Conservation (phyloP, 2,329 filamentous ascomycete species). For the Pestalotiopsis sp. region DNA sequence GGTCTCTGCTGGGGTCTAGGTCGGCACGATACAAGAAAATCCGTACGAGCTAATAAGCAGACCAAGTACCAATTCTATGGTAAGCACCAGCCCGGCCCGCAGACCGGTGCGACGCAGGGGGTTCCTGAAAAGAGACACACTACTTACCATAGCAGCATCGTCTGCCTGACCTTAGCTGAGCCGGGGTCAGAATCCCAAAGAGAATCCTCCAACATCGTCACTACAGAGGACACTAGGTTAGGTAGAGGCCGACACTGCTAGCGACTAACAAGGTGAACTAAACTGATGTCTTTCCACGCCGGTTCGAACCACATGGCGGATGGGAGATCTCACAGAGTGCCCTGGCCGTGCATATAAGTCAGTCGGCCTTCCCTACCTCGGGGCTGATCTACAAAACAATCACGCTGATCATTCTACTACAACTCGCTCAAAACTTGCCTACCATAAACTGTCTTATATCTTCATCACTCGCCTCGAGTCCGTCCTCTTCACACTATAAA, state of each 20-base stretch:
- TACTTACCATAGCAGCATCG: not conserved
- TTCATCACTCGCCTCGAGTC: not conserved
- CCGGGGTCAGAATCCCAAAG: not conserved
- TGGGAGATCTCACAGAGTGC: not conserved
- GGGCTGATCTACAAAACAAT: not conserved
- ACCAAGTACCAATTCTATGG: not conserved
- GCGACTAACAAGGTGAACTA: not conserved
- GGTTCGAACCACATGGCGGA: not conserved
- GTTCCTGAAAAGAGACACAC: not conserved
- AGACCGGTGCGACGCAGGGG: not conserved
- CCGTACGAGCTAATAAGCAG: not conserved
- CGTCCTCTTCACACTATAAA: not conserved
- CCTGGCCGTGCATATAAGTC: not conserved
- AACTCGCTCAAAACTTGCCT: not conserved
- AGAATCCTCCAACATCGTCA: not conserved
- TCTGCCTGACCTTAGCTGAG: not conserved
- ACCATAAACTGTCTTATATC: not conserved
- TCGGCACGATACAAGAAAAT: not conserved
- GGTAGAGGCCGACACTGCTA: not conserved
- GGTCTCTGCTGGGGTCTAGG: not conserved
- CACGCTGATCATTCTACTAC: not conserved
- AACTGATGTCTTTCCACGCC: not conserved
- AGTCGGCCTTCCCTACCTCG: not conserved
- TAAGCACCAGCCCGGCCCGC: not conserved
- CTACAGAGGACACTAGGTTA: not conserved